Base-by-base conservation (phyloP, 2,329 filamentous ascomycete genomes). In the Colletotrichum sp. region DNA sequence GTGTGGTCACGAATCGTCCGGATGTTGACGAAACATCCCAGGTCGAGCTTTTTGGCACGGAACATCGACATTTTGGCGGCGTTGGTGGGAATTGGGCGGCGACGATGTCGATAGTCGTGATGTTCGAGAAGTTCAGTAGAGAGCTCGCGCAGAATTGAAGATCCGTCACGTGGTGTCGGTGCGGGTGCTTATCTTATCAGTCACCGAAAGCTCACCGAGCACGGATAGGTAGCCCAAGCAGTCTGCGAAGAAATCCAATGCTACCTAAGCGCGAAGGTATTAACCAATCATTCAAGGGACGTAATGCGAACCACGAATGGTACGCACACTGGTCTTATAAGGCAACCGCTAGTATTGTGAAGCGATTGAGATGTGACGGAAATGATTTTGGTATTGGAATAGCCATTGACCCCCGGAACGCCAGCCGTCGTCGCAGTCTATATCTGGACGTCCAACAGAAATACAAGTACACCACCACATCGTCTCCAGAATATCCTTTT, bases 1-100 rank as follows among this genome's bases (percentile, higher is more conserved):
- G 96, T 96, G 88, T 99, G 95, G 86, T 99, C 97, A 81, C 97
- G 95, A 84, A 99, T 94, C 79, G 95, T 91, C 80, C 94, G 93
- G 84, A 94, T 92, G 83, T 98, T 98, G 87, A 98, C 86, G 83
- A 95, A 98, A 84, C 95, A 95, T 84, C 94, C 93, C 80, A 99
- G 88, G 81, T 99, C 96, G 80, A 98, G 93, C 89, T 93, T 96
- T 87, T 98, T 98, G 36, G 96, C 90, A 81, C 96, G 91, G 87
- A 98, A 98, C 88, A 96, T 95, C 64, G 95, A 93, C 93, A 95
- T 95, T 78, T 79, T 91, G 88, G 84, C 79, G 80, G 73, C 67
- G 52, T 63, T 62, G 60, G 52, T 24, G 66, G 66, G 66, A 36
- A 64, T 52, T 44, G 44, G 18, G 36, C 57, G 44, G 24, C 57